These are phyloP conservation scores for Mycosphaerella sp. DNA, from an alignment of 2,329 filamentous ascomycete genomes.

Conservation along the genomic window DNA sequence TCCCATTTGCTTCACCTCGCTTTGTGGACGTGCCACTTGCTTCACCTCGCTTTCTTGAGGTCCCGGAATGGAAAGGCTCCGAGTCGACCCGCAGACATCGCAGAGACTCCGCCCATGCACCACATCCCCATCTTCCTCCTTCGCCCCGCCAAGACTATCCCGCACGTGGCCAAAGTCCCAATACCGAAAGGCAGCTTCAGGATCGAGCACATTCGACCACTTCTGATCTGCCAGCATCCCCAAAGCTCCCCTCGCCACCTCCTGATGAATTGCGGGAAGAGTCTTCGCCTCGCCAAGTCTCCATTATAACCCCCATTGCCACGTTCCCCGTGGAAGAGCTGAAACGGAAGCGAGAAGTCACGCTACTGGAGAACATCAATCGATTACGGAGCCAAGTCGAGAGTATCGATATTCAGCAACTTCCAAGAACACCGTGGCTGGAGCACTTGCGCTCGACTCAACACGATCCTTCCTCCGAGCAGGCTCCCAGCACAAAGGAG, in stretches of 20 bases:
- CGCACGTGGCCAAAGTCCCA: no score
- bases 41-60: no score
- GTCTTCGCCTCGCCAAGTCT: background rate
- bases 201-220: background rate
- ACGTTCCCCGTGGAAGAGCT: background rate
- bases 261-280: background rate
- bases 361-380: background rate
- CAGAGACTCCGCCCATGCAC: no score
- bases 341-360: background rate
- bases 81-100: no score
- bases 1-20: no score
- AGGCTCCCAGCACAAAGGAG: background rate
- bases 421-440: background rate
- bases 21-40: no score
- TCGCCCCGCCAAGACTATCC: no score
- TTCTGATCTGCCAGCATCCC: background rate
- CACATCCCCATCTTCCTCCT: no score
- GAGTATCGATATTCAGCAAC: background rate
- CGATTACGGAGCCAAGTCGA: background rate
- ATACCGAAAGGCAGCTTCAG: no score
- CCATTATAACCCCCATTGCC: background rate
- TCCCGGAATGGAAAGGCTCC: no score
- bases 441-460: background rate
- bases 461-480: background rate
- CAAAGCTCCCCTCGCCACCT: background rate